Conservation (phyloP, 129 eudicot genomes). For the Centrapalus pauciflorus region DNA sequence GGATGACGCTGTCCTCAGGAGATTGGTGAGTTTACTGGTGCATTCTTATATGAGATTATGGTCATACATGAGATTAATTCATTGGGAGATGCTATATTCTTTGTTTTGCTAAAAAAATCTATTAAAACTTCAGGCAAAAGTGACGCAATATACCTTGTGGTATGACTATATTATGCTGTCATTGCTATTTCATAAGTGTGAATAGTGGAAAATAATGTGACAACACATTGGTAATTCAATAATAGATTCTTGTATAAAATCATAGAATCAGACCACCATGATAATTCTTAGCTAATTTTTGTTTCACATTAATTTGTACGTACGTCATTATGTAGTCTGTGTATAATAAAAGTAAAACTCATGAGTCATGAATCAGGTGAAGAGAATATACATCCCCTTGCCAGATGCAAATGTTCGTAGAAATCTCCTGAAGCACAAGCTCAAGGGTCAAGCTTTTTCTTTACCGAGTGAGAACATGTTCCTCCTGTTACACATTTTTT, state of each 20-base stretch:
- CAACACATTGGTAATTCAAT: neutral
- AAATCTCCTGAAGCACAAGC: slow-evolving; percentile 73
- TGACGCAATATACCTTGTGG: too few relatives aligned
- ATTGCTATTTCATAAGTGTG: too few relatives aligned
- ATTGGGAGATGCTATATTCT: too few relatives aligned
- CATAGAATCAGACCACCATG: neutral
- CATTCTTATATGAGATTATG: too few relatives aligned
- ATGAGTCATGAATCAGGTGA: slow-evolving; percentile 66
- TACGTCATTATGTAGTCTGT: neutral
- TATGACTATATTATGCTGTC: too few relatives aligned
- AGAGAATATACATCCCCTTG: slow-evolving; percentile 92
- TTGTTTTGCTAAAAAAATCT: too few relatives aligned
- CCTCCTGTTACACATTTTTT: neutral
- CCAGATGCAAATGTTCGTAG: slow-evolving; percentile 79
- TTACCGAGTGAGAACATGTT: slow-evolving; percentile 63
- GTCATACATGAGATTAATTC: too few relatives aligned
- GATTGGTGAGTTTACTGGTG: slow-evolving; percentile 66
- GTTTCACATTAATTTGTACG: neutral
- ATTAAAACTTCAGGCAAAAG: too few relatives aligned
- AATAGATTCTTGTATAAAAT: neutral
- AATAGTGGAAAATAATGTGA: too few relatives aligned
- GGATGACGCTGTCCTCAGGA: slow-evolving; percentile 96
- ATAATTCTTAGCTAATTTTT: neutral
- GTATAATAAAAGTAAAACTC: neutral
- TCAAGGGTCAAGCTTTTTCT: slow-evolving; percentile 86